Conservation (phyloP, 2,329 filamentous ascomycete species). For the Cercospora brassicicola region DNA sequence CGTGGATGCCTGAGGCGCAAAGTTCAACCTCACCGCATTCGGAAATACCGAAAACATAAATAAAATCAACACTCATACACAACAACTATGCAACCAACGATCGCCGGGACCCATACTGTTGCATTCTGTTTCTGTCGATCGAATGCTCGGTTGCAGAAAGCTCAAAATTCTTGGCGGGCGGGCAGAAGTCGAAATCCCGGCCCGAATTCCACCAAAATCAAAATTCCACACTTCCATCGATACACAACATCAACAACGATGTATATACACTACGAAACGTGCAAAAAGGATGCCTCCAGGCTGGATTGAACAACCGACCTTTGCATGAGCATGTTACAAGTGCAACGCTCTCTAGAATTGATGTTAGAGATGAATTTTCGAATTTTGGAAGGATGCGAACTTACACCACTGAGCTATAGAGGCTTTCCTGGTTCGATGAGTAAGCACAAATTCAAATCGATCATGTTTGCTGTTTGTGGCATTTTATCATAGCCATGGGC, state of each 20-base stretch:
- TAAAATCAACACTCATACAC: too few relatives aligned
- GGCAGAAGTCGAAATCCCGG: background rate
- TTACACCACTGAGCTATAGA: constrained; percentile 5
- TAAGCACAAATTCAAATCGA: too few relatives aligned
- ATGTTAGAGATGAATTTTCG: background rate
- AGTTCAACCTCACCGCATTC: too few relatives aligned
- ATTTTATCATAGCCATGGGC: too few relatives aligned
- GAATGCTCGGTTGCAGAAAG: background rate
- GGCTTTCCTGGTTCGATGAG: background rate
- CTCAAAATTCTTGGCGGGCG: background rate
- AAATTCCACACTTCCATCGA: background rate
- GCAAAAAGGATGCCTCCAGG: constrained; percentile 1
- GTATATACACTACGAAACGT: background rate
- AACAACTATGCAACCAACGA: too few relatives aligned
- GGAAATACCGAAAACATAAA: too few relatives aligned
- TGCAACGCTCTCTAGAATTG: background rate
- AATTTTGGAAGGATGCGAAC: background rate
- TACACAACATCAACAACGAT: background rate
- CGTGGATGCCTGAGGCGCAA: too few relatives aligned
- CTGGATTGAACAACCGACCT: constrained; percentile 15
- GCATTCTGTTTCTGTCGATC: background rate
- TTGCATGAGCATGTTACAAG: constrained; percentile 7
- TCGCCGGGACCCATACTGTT: too few relatives aligned
- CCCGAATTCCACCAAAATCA: background rate
- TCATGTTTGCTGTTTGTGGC: too few relatives aligned